These are phyloP conservation scores for Ceratobasidium theobromae DNA, from an alignment of 1,284 basidiomycete species.

Conservation along the genomic window DNA sequence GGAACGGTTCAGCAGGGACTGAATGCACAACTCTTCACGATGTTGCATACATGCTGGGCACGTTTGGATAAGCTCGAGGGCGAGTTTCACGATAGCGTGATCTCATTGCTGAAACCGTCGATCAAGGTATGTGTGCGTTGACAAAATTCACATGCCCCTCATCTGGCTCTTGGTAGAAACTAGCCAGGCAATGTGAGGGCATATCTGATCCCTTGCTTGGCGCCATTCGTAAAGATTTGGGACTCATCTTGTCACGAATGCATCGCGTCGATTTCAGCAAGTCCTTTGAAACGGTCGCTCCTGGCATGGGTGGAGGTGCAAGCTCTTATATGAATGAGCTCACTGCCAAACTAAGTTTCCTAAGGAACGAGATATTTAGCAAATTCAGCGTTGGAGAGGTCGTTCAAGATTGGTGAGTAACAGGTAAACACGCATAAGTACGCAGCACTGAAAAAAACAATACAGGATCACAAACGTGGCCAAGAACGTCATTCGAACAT, in stretches of 20 bases:
- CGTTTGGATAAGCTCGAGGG: conserved; percentile 68
- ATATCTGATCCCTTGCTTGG: conserved; percentile 70
- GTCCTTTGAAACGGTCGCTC: conserved; percentile 51
- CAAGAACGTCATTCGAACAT: conserved; percentile 75
- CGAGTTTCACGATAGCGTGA: conserved; percentile 69
- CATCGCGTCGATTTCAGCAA: conserved; percentile 82
- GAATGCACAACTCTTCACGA: conserved; percentile 77
- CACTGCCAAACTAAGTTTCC: conserved; percentile 77
- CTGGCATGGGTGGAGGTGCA: conserved; percentile 51
- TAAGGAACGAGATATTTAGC: conserved; percentile 73
- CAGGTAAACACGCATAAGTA: neutral
- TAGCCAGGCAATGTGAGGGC: conserved; percentile 59
- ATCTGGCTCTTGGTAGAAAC: conserved; percentile 49
- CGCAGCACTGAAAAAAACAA: neutral
- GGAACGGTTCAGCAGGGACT: conserved; percentile 74
- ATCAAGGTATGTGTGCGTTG: conserved; percentile 54
- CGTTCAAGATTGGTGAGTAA: conserved; percentile 66
- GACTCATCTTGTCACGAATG: conserved; percentile 73
- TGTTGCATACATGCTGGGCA: conserved; percentile 73
- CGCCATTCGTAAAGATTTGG: conserved; percentile 76
- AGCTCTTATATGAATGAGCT: conserved; percentile 90
- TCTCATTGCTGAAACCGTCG: conserved; percentile 59
- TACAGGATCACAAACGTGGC: conserved; percentile 67
- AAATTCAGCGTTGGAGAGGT: conserved; percentile 71
- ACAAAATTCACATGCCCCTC: neutral